Evolutionary conservation across 306 rosid genomes (phyloP).

Genomic region (Quercus cerris): DNA sequence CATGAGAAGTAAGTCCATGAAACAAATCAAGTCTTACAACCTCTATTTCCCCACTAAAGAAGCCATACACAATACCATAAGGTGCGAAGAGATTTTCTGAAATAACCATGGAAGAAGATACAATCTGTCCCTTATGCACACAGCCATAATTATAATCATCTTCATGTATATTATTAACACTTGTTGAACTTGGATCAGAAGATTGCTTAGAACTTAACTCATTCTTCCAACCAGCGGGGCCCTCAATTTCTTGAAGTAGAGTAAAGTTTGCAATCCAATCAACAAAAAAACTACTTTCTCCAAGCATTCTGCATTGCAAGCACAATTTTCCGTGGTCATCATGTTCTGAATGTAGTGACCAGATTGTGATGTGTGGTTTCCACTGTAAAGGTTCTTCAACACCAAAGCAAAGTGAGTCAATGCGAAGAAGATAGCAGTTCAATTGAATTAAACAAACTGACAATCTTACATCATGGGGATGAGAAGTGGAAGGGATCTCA

Average conservation of each 20-base stretch:
- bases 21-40: conserved; percentile 64
- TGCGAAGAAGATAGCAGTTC: conserved; percentile 44
- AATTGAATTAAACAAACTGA: conserved; percentile 51
- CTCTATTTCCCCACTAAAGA: conserved; percentile 72
- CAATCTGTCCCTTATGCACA: conserved; percentile 40
- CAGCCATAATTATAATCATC: conserved; percentile 24
- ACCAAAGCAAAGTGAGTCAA: conserved; percentile 60
- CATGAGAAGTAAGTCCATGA: conserved; percentile 47
- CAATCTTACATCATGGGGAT: conserved; percentile 38
- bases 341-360: conserved; percentile 44
- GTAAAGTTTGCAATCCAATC: conserved; percentile 49
- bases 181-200: conserved; percentile 31
- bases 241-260: conserved; percentile 23
- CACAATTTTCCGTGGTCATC: conserved; percentile 37
- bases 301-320: conserved; percentile 45
- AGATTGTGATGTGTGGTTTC: conserved; percentile 64
- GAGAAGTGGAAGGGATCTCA: conserved; percentile 62
- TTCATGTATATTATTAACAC: conserved; percentile 11
- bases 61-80: conserved; percentile 77
- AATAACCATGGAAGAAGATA: conserved; percentile 74
- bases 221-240: conserved; percentile 23
- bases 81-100: conserved; percentile 59
- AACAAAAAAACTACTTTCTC: conserved; percentile 42
- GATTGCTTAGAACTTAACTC: conserved; percentile 24
- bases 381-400: conserved; percentile 66